Evolutionary conservation across 345 rosid species (phyloP).

Genomic region (Kernera saxatilis): DNA sequence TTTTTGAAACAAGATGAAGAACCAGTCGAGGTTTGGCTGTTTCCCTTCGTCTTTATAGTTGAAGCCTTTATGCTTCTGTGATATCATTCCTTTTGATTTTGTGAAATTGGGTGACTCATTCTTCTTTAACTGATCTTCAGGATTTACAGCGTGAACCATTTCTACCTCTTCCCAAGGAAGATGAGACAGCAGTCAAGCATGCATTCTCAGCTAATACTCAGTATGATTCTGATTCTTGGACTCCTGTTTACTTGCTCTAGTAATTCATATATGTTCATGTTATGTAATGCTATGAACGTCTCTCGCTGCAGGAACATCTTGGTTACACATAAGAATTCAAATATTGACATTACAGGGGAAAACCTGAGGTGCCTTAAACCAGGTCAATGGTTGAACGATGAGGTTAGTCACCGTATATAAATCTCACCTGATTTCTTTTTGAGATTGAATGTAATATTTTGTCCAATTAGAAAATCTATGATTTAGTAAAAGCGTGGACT

Average conservation of each 20-base stretch:
- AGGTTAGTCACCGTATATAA: constrained; percentile 43
- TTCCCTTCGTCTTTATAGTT: not conserved
- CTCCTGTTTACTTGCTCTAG: not conserved
- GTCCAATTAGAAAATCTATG: not conserved
- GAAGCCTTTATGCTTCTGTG: not conserved
- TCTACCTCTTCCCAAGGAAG: constrained; percentile 16
- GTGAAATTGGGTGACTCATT: not conserved
- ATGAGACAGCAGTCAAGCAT: constrained; percentile 10
- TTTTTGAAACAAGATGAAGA: constrained; percentile 39
- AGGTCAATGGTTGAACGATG: constrained; percentile 87
- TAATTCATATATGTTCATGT: not conserved
- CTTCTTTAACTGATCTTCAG: not conserved
- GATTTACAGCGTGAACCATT: constrained; percentile 13
- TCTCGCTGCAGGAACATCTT: constrained; percentile 42
- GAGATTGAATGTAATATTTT: not conserved
- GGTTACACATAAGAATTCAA: constrained; percentile 54
- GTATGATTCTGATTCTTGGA: constrained; percentile 34
- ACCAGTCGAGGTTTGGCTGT: constrained; percentile 30
- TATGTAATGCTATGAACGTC: constrained; percentile 4
- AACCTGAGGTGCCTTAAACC: constrained; percentile 69
- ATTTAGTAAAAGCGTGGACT: constrained; percentile 5
- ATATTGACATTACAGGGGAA: constrained; percentile 70
- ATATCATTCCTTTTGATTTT: not conserved
- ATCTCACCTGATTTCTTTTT: not conserved
- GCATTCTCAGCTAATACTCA: constrained; percentile 33